These are phyloP conservation scores for Cordyceps fumosorosea DNA, from an alignment of 2,329 filamentous ascomycete species.

Conservation along the genomic window DNA sequence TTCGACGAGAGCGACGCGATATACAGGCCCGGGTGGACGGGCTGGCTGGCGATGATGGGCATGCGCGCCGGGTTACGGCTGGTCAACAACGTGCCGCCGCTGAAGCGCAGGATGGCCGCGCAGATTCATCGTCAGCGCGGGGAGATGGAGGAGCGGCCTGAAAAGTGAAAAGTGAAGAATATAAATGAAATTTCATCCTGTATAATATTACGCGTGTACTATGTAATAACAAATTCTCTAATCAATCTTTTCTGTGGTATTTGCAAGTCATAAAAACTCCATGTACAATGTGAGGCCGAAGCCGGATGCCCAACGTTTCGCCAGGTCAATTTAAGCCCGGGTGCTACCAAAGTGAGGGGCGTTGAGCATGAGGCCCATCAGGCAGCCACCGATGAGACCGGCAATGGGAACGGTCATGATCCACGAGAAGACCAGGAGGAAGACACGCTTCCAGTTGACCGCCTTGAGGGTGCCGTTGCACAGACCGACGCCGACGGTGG, in stretches of 20 bases:
- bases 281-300: not conserved
- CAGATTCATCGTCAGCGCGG: conserved; percentile 13
- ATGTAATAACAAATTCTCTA: not conserved
- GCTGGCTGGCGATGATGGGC: conserved; percentile 10
- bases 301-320: not conserved
- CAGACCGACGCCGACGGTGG: conserved; percentile 70
- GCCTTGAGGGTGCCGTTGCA: conserved; percentile 67
- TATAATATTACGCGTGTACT: conserved; percentile 1
- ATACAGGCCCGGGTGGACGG: conserved; percentile 9
- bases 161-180: not conserved
- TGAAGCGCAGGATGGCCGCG: conserved; percentile 11
- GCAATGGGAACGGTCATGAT: conserved; percentile 38
- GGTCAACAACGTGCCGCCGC: conserved; percentile 10
- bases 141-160: not conserved
- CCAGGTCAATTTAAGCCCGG: not conserved
- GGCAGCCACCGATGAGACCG: conserved; percentile 32
- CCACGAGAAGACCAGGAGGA: conserved; percentile 59
- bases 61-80: conserved; percentile 14
- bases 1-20: conserved; percentile 14
- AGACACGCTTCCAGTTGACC: conserved; percentile 70
- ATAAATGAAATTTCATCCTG: not conserved
- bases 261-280: not conserved
- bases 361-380: conserved; percentile 36
- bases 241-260: conserved; percentile 8
- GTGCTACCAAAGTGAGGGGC: conserved; percentile 28